Percentiles rank a stretch among this genome's conserved stretches.
These are phyloP conservation scores for Mycena sp. DNA, from an alignment of 1,284 basidiomycete genomes.

Conservation along the genomic window DNA sequence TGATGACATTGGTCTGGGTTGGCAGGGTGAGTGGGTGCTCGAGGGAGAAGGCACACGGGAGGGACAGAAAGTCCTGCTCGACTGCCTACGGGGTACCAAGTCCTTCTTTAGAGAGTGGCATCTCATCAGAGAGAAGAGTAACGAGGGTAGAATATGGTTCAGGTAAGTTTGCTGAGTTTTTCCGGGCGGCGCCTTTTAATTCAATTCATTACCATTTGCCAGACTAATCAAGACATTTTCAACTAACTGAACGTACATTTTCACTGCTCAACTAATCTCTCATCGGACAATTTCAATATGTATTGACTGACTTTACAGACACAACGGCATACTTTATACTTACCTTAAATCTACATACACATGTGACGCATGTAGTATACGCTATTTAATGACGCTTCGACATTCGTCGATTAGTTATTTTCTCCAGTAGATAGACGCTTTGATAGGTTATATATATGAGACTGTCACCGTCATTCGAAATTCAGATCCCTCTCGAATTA, in stretches of 20 bases:
- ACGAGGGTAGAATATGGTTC: constrained; percentile 68
- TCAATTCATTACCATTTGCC: not conserved
- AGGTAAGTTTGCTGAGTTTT: constrained; percentile 52
- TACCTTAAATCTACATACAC: not conserved
- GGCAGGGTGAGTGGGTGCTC: constrained; percentile 79
- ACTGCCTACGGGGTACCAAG: constrained; percentile 55
- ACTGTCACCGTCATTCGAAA: too few species aligned
- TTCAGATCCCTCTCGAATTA: too few species aligned
- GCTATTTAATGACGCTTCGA: not conserved
- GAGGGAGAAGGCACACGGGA: constrained; percentile 79
- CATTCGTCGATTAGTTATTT: not conserved
- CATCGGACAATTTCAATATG: not conserved
- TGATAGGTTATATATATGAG: too few species aligned
- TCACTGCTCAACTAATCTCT: not conserved
- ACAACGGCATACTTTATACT: not conserved
- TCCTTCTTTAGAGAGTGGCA: constrained; percentile 60
- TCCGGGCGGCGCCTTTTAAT: not conserved
- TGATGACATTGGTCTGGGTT: constrained; percentile 66
- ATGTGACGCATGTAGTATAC: constrained; percentile 1
- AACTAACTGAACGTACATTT: constrained; percentile 10
- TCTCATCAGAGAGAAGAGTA: constrained; percentile 68
- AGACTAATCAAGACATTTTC: constrained; percentile 28
- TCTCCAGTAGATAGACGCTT: too few species aligned
- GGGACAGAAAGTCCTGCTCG: constrained; percentile 63
- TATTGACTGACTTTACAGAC: not conserved